Evolutionary conservation across 441 rosid species (phyloP).

Genomic region (Capsella rubella): DNA sequence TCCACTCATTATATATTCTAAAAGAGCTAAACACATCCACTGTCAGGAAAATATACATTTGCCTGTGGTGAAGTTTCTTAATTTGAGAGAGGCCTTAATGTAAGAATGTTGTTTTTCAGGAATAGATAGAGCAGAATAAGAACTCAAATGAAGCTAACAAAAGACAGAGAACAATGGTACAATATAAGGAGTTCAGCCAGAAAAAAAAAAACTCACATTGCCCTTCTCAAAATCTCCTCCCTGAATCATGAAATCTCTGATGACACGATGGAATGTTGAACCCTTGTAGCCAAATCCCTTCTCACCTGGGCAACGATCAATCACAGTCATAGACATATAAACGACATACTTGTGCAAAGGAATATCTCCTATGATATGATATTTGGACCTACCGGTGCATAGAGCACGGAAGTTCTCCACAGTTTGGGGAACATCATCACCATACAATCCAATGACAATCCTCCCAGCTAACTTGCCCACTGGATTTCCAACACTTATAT

Average conservation of each 20-base stretch:
- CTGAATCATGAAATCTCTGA: constrained; percentile 98
- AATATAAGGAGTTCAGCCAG: not conserved
- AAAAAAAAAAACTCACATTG: constrained; percentile 62
- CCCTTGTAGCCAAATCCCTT: constrained; percentile 94
- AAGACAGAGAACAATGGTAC: not conserved
- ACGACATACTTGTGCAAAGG: not conserved
- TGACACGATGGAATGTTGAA: constrained; percentile 89
- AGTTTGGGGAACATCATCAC: constrained; percentile 96
- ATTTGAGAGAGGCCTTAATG: not conserved
- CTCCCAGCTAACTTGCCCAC: constrained; percentile 89
- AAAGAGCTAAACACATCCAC: not conserved
- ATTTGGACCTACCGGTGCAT: constrained; percentile 72
- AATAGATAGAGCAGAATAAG: not conserved
- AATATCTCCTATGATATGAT: not conserved
- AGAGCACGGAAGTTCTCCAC: constrained; percentile 95
- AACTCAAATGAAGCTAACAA: not conserved
- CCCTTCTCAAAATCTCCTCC: constrained; percentile 99
- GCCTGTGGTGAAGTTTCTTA: not conserved
- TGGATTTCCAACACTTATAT: constrained; percentile 92
- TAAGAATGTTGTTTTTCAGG: no score
- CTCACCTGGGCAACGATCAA: constrained; percentile 66
- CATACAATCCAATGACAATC: constrained; percentile 88
- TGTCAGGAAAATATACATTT: not conserved
- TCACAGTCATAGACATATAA: constrained; percentile 2
- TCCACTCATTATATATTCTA: not conserved